Evolutionary conservation across 352 stramenopile genomes (phyloP).

Genomic region (Globisporangium echinulatum): DNA sequence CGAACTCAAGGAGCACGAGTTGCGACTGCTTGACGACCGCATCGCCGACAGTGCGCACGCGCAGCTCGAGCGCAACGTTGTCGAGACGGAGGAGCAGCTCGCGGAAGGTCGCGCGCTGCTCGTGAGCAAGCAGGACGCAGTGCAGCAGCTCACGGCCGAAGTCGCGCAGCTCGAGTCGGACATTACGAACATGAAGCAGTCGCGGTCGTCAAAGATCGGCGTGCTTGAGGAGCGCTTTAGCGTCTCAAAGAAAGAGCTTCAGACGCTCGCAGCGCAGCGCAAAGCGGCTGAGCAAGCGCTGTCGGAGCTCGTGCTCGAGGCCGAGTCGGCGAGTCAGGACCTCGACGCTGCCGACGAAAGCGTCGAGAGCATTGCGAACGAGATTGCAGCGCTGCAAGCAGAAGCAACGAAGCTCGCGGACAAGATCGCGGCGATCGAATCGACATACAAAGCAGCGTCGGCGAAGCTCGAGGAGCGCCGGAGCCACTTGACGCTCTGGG

Average conservation of each 20-base stretch:
- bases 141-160: conserved; percentile 72
- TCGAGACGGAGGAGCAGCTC: conserved; percentile 67
- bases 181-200: conserved; percentile 79
- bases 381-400: conserved; percentile 52
- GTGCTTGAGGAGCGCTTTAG: conserved; percentile 71
- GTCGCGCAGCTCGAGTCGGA: conserved; percentile 67
- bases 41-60: conserved; percentile 76
- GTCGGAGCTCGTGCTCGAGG: conserved; percentile 65
- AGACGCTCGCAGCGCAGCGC: conserved; percentile 49
- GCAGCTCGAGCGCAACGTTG: conserved; percentile 70
- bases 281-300: conserved; percentile 66
- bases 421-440: conserved; percentile 58
- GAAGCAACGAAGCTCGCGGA: conserved; percentile 67
- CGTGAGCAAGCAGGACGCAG: conserved; percentile 52
- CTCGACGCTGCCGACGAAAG: conserved; percentile 53
- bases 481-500: conserved; percentile 75
- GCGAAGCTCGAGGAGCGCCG: conserved; percentile 63
- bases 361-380: conserved; percentile 41
- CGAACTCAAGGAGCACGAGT: conserved; percentile 80
- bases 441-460: conserved; percentile 50
- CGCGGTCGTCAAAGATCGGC: conserved; percentile 72
- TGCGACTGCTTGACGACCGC: conserved; percentile 68
- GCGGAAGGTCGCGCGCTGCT: conserved; percentile 54
- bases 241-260: conserved; percentile 67
- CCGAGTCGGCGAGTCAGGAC: conserved; percentile 65